phyloP scores from a whole-genome alignment of 768 basidiomycete species.

The Naematelia aurantialba region DNA sequence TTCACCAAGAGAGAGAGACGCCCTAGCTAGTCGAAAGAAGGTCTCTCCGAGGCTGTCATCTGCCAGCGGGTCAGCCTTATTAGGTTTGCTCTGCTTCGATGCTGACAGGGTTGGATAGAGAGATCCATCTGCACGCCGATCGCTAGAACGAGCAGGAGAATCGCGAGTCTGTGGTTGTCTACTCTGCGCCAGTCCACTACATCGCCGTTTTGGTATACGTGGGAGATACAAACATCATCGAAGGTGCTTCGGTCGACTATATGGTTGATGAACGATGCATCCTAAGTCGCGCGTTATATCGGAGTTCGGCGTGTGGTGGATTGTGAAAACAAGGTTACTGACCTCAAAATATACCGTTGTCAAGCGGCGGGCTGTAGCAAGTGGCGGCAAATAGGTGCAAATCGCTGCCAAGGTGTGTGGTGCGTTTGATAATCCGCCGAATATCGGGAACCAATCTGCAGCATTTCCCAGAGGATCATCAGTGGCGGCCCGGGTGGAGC shows the following conservation, averaged over 20 bases:
- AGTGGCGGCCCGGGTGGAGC: not conserved
- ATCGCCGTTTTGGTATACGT: not conserved
- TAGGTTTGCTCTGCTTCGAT: too few relatives aligned
- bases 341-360: not conserved
- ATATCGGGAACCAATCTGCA: not conserved
- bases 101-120: slow-evolving; percentile 3
- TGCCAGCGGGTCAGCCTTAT: too few relatives aligned
- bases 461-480: not conserved
- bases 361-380: not conserved
- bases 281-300: not conserved
- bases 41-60: slow-evolving; percentile 1
- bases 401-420: not conserved
- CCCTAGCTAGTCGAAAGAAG: slow-evolving; percentile 1
- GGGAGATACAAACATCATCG: not conserved
- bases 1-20: slow-evolving; percentile 4
- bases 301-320: not conserved
- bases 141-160: slow-evolving; percentile 7
- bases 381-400: not conserved
- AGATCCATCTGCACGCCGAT: slow-evolving; percentile 5
- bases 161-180: slow-evolving; percentile 7
- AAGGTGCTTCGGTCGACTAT: slow-evolving; percentile 3
- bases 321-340: not conserved
- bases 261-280: slow-evolving; percentile 6
- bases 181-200: not conserved
- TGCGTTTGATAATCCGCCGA: not conserved